Evolutionary conservation across 2,329 filamentous ascomycete species (phyloP), one percentile per base, ranked within the genome.

Genomic region (Colletotrichum aenigma): DNA sequence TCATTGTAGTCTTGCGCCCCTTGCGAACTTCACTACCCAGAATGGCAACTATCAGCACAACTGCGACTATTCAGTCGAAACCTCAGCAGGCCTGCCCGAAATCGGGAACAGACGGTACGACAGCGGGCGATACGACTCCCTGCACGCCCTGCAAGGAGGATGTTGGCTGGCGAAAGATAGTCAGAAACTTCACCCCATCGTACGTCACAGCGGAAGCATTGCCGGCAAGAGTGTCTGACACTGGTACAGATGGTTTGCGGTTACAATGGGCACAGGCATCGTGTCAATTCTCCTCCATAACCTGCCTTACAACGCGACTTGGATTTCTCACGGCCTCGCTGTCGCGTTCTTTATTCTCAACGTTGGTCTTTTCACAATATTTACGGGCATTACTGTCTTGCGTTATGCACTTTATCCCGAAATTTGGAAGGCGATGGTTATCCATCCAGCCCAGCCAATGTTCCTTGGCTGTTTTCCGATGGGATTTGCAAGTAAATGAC

Each of bases 401-500:
- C 88, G 93, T 6, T 95, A 95, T 79, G 85, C 85, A 0, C 79
- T 94, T 2, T 95, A 93, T 79, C 93, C 93, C 0, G 87, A 90
- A 74, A 91, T 94, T 34, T 95, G 92, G 89, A 80, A 74, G 0
- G 90, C 89, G 18, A 94, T 95, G 93, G 88, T 95, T 43, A 84
- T 86, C 3, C 91, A 95, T 80, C 92, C 92, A 1, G 89, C 88
- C 2, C 92, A 95, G 79, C 92, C 91, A 2, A 86, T 95, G 69
- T 95, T 95, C 78, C 84, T 95, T 5, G 93, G 91, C 0, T 93
- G 91, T 0, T 89, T 94, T 36, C 93, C 93, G 0, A 94, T 94
- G 91, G 92, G 89, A 0, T 89, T 94, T 74, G 90, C 92, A 0
- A 94, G 84, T 86, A 76, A 75, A 82, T 81, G n/a, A 21, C n/a